phyloP scores from a whole-genome alignment of 768 basidiomycete genomes.

The Coprinellus aureogranulatus region DNA sequence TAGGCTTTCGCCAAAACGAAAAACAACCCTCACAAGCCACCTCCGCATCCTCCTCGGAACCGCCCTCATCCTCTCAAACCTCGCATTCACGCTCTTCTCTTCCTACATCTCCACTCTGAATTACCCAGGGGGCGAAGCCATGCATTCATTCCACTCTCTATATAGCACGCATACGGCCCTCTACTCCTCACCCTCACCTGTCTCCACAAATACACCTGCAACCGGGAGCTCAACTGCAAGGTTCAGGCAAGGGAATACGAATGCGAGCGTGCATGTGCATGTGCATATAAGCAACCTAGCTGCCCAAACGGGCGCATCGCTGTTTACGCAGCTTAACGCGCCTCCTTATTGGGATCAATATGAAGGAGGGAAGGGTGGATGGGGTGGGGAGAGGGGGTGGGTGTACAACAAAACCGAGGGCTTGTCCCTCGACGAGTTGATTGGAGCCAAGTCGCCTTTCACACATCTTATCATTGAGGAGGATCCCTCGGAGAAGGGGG shows the following conservation, averaged over 20 bases:
- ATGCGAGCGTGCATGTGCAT: slow-evolving; percentile 37
- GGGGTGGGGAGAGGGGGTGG: too few relatives aligned
- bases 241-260: too few relatives aligned
- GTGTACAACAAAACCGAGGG: slow-evolving; percentile 83
- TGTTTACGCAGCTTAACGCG: slow-evolving; percentile 74
- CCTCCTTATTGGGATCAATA: slow-evolving; percentile 44
- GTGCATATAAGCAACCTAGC: slow-evolving; percentile 84
- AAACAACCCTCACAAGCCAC: too few relatives aligned
- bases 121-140: slow-evolving; percentile 86
- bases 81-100: slow-evolving; percentile 49
- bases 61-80: slow-evolving; percentile 52
- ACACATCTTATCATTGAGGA: slow-evolving; percentile 66
- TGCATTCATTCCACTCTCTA: slow-evolving; percentile 55
- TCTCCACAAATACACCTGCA: too few relatives aligned
- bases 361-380: not conserved
- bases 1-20: too few relatives aligned
- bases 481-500: slow-evolving; percentile 22
- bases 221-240: too few relatives aligned
- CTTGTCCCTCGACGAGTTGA: slow-evolving; percentile 41
- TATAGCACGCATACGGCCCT: not conserved
- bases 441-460: slow-evolving; percentile 35
- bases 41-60: too few relatives aligned
- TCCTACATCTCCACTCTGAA: slow-evolving; percentile 65
- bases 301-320: slow-evolving; percentile 85
- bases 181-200: too few relatives aligned